Evolutionary conservation across 768 basidiomycete genomes (phyloP).

Genomic region (Amanita subjunquillea): DNA sequence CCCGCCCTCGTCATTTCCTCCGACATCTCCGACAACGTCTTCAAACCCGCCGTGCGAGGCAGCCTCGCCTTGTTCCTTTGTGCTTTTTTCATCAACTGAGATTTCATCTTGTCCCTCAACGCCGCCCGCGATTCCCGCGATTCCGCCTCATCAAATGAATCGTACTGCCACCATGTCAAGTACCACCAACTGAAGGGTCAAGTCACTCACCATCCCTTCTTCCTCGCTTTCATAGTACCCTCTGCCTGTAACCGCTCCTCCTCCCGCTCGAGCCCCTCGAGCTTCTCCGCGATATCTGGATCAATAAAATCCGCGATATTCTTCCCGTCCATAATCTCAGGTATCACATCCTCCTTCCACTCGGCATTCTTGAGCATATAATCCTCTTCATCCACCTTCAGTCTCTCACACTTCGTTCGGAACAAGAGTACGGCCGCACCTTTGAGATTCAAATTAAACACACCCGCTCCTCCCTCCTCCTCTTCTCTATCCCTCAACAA

Average conservation of each 20-base stretch:
- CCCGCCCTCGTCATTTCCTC: constrained; percentile 79
- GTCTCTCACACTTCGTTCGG: background rate
- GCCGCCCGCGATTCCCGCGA: constrained; percentile 48
- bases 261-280: constrained; percentile 94
- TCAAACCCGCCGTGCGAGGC: constrained; percentile 67
- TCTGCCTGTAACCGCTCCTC: constrained; percentile 91
- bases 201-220: constrained; percentile 52
- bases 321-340: constrained; percentile 98
- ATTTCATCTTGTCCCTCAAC: constrained; percentile 56
- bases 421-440: constrained; percentile 38
- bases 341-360: constrained; percentile 96
- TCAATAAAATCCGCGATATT: constrained; percentile 99
- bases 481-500: constrained; percentile 77
- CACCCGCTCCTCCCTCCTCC: constrained; percentile 83
- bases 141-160: constrained; percentile 75
- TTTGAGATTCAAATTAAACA: constrained; percentile 84
- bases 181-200: background rate
- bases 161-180: constrained; percentile 26
- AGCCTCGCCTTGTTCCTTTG: constrained; percentile 77
- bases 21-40: constrained; percentile 68
- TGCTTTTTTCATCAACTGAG: constrained; percentile 75
- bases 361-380: constrained; percentile 82
- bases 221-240: constrained; percentile 88
- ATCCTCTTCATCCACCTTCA: constrained; percentile 47
- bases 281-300: constrained; percentile 92